Conservation (phyloP, 2,329 filamentous ascomycete species). For the Neonectria ditissima region DNA sequence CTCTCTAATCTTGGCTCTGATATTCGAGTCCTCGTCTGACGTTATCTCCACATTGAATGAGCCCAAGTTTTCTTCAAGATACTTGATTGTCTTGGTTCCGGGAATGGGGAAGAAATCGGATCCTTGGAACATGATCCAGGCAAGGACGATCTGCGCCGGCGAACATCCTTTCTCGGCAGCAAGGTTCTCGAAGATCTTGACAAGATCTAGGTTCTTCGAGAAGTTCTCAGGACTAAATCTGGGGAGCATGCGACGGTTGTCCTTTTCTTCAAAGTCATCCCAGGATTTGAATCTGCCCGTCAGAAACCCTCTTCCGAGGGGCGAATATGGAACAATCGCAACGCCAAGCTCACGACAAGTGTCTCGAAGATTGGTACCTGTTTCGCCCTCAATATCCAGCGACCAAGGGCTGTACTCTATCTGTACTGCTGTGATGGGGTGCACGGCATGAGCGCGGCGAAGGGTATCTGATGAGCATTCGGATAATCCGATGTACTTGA, state of each 20-base stretch:
- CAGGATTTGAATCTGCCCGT: conserved; percentile 60
- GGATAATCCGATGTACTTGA: conserved; percentile 64
- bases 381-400: conserved; percentile 68
- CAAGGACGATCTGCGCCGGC: conserved; percentile 66
- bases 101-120: conserved; percentile 68
- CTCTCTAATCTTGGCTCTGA: conserved; percentile 26
- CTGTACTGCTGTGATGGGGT: conserved; percentile 63
- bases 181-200: conserved; percentile 60
- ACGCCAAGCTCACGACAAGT: conserved; percentile 69
- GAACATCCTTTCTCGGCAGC: conserved; percentile 66
- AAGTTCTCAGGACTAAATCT: conserved; percentile 39
- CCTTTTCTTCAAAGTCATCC: conserved; percentile 54
- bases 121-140: conserved; percentile 70
- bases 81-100: conserved; percentile 55
- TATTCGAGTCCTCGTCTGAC: conserved; percentile 45
- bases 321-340: conserved; percentile 68
- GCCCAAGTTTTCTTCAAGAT: conserved; percentile 56
- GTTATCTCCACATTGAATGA: conserved; percentile 46
- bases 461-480: conserved; percentile 61
- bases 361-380: conserved; percentile 59
- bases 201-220: conserved; percentile 64
- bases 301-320: conserved; percentile 69
- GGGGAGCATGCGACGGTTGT: conserved; percentile 18
- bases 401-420: conserved; percentile 66
- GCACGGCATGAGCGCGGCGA: conserved; percentile 62